phyloP scores from a whole-genome alignment of 441 rosid genomes.

The Syzygium syzygioides region DNA sequence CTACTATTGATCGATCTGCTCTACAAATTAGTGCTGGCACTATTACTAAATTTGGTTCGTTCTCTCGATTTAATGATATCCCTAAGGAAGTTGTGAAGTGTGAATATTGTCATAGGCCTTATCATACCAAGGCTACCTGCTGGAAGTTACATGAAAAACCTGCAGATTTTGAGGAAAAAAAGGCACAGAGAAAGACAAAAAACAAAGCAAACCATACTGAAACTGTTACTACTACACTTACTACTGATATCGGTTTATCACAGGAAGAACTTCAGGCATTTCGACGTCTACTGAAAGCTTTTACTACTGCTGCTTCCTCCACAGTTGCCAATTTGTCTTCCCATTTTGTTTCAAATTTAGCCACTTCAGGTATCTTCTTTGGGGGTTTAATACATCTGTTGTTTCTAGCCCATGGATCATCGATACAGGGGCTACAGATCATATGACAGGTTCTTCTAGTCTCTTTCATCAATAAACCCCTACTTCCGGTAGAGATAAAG shows the following conservation, averaged over 20 bases:
- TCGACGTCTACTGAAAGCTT: neutral
- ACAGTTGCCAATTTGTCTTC: too few relatives aligned
- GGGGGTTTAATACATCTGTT: too few relatives aligned
- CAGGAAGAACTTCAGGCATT: neutral
- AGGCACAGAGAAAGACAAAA: neutral
- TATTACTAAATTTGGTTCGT: neutral
- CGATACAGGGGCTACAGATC: too few relatives aligned
- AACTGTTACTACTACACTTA: neutral
- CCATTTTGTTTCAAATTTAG: too few relatives aligned
- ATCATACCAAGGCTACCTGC: neutral
- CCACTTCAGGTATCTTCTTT: too few relatives aligned
- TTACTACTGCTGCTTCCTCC: too few relatives aligned
- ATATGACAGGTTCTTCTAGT: too few relatives aligned
- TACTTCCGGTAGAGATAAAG: too few relatives aligned
- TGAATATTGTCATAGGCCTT: neutral
- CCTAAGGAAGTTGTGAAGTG: neutral
- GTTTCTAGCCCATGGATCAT: too few relatives aligned
- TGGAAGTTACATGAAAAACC: neutral
- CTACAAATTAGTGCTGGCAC: neutral
- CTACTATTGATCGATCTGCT: neutral
- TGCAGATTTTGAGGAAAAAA: neutral
- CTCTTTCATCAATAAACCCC: too few relatives aligned
- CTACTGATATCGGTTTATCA: neutral
- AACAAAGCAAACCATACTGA: too few relatives aligned
- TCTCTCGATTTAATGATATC: rapidly evolving